These are phyloP conservation scores for Venturia asperata DNA, from an alignment of 2,329 filamentous ascomycete species.

Conservation along the genomic window DNA sequence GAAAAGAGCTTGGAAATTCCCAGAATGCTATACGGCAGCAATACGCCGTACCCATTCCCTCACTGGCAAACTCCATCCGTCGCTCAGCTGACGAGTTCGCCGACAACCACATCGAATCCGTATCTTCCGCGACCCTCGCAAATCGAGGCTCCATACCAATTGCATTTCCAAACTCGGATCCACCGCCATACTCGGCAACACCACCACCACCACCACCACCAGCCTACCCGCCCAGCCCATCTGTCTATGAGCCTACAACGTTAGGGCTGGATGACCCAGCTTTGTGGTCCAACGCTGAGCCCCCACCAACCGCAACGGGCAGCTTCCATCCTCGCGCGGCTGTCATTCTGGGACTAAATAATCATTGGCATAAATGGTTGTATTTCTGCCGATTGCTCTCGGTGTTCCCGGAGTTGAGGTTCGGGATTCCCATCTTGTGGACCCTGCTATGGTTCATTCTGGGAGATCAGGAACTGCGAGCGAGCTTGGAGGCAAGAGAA, in stretches of 20 bases:
- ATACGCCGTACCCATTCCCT: conserved; percentile 18
- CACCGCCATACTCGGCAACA: conserved; percentile 11
- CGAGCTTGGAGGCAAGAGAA: neutral
- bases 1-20: neutral
- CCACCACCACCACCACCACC: conserved; percentile 15
- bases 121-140: neutral
- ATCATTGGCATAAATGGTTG: conserved; percentile 19
- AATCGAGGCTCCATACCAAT: neutral
- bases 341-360: conserved; percentile 17
- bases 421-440: conserved; percentile 18
- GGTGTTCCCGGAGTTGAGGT: conserved; percentile 15
- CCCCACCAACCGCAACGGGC: conserved; percentile 13
- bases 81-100: conserved; percentile 17
- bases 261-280: neutral
- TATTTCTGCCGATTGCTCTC: conserved; percentile 17
- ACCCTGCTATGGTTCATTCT: conserved; percentile 14
- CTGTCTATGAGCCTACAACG: neutral
- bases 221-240: conserved; percentile 7
- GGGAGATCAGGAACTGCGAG: neutral
- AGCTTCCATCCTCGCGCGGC: conserved; percentile 18
- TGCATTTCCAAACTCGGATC: neutral
- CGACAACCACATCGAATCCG: conserved; percentile 2
- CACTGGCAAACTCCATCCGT: conserved; percentile 13
- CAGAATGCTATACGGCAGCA: conserved; percentile 20
- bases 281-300: conserved; percentile 8